These are phyloP conservation scores for Aureobasidium vineae DNA, from an alignment of 2,329 filamentous ascomycete species.

Conservation along the genomic window DNA sequence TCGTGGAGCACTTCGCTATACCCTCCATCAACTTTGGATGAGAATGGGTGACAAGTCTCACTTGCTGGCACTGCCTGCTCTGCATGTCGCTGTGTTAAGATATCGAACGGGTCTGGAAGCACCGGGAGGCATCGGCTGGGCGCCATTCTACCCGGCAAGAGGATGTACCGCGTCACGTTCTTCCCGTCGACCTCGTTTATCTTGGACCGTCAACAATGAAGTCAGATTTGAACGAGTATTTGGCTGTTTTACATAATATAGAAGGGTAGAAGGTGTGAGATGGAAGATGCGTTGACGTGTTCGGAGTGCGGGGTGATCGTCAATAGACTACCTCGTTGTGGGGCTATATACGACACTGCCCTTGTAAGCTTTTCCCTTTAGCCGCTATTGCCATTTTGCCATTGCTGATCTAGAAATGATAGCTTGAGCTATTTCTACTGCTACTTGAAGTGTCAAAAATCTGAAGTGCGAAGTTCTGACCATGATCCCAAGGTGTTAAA, in stretches of 20 bases:
- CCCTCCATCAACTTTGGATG: too few relatives aligned
- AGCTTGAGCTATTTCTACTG: neutral
- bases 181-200: neutral
- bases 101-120: neutral
- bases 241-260: neutral
- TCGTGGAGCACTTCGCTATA: too few relatives aligned
- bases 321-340: neutral
- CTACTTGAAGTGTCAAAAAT: neutral
- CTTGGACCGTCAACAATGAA: too few relatives aligned
- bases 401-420: neutral
- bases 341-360: neutral
- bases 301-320: neutral
- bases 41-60: too few relatives aligned
- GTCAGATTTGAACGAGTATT: neutral
- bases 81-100: neutral
- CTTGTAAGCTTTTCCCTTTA: neutral
- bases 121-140: neutral
- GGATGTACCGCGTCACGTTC: neutral
- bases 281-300: neutral
- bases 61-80: neutral
- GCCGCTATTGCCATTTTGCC: neutral
- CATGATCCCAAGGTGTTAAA: too few relatives aligned
- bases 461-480: too few relatives aligned
- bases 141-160: neutral
- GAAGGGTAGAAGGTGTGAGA: neutral